Evolutionary conservation across 495 filamentous ascomycete genomes (phyloP).

Genomic region (Pyronema domesticum): DNA sequence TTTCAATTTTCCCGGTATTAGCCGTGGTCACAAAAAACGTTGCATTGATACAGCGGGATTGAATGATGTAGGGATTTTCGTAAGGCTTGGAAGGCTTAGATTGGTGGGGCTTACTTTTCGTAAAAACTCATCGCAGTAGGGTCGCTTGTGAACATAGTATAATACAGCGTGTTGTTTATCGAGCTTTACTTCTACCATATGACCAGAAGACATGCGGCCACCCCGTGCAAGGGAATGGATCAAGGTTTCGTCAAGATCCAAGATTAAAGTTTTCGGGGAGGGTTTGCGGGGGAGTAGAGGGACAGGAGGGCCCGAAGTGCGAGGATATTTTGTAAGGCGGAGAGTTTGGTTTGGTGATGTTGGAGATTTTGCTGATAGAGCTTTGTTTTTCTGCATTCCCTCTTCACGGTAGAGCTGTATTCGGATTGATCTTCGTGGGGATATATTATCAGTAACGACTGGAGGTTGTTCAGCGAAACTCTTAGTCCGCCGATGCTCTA

Average conservation of each 20-base stretch:
- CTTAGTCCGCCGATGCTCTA: background rate
- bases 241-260: slow-evolving; percentile 90
- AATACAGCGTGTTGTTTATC: slow-evolving; percentile 89
- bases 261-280: slow-evolving; percentile 62
- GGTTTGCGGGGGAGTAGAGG: slow-evolving; percentile 56
- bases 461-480: background rate
- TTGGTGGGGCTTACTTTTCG: slow-evolving; percentile 42
- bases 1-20: background rate
- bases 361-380: slow-evolving; percentile 62
- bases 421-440: slow-evolving; percentile 63
- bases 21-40: slow-evolving; percentile 4
- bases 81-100: background rate
- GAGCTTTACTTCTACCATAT: slow-evolving; percentile 97
- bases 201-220: slow-evolving; percentile 83
- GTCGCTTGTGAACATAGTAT: slow-evolving; percentile 96
- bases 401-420: slow-evolving; percentile 79
- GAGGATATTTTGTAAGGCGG: slow-evolving; percentile 67
- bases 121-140: slow-evolving; percentile 91
- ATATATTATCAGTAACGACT: slow-evolving; percentile 34
- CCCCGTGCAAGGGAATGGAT: slow-evolving; percentile 97
- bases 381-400: slow-evolving; percentile 46
- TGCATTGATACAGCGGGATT: background rate
- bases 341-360: slow-evolving; percentile 60
- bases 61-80: background rate
- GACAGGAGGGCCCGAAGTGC: slow-evolving; percentile 68